A percentile compares a stretch with the other conserved stretches of the same genome.
These are phyloP conservation scores for Moesziomyces sp. DNA, from an alignment of 1,284 basidiomycete genomes.

Conservation along the genomic window DNA sequence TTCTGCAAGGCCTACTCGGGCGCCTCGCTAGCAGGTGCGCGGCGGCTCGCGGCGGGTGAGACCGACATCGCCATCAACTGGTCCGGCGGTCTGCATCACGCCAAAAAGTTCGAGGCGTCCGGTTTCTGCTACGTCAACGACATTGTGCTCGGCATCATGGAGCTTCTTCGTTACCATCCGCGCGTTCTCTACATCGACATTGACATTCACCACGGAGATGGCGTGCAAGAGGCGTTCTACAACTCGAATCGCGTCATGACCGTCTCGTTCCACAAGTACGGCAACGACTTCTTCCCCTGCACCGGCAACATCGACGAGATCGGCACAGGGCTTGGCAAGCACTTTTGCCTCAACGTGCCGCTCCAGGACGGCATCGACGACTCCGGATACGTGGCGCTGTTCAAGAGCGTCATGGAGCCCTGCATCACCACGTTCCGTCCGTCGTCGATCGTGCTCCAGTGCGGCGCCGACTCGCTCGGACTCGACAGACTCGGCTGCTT, in stretches of 20 bases:
- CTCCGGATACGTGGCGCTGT: slow-evolving; percentile 91
- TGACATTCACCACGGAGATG: slow-evolving; percentile 97
- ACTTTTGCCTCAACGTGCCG: slow-evolving; percentile 95
- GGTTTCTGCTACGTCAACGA: slow-evolving; percentile 99
- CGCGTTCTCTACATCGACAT: slow-evolving; percentile 98
- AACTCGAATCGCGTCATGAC: slow-evolving; percentile 97
- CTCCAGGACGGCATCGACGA: slow-evolving; percentile 97
- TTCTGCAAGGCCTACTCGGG: slow-evolving; percentile 66
- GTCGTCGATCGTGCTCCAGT: slow-evolving; percentile 91
- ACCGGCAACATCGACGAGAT: slow-evolving; percentile 65
- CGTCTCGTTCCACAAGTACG: slow-evolving; percentile 99
- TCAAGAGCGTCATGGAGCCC: slow-evolving; percentile 95
- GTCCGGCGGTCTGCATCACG: slow-evolving; percentile 97
- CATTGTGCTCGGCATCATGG: slow-evolving; percentile 66
- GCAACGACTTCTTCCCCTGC: slow-evolving; percentile 87
- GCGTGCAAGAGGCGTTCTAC: slow-evolving; percentile 99
- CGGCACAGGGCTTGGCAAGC: slow-evolving; percentile 76
- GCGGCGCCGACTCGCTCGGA: slow-evolving; percentile 95
- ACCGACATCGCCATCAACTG: slow-evolving; percentile 98
- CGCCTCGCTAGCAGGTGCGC: slow-evolving; percentile 79
- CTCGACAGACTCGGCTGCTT: slow-evolving; percentile 95
- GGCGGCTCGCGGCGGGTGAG: slow-evolving; percentile 71
- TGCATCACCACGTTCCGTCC: slow-evolving; percentile 90
- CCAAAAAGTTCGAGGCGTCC: slow-evolving; percentile 94
- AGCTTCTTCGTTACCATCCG: slow-evolving; percentile 73